Evolutionary conservation across 164 flowering plant species (phyloP).

Genomic region (Kalanchoe fedtschenkoi): DNA sequence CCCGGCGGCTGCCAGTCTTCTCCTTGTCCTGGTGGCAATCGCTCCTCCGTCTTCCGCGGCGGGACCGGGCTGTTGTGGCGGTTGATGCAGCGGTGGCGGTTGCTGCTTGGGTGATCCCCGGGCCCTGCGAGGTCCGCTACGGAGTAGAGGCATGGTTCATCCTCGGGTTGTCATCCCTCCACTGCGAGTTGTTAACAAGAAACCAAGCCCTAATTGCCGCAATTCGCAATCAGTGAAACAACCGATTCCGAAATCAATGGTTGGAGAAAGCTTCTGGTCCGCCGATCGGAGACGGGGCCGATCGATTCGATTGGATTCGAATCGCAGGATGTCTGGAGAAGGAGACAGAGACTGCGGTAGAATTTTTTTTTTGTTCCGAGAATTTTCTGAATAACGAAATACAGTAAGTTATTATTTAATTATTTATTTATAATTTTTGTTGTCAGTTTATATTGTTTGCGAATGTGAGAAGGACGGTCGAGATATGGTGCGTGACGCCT

Average conservation of each 20-base stretch:
- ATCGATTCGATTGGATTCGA: no score
- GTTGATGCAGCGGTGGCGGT: conserved; percentile 7
- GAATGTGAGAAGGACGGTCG: no score
- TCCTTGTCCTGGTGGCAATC: conserved; percentile 36
- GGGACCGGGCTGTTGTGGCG: conserved; percentile 8
- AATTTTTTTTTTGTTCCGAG: no score
- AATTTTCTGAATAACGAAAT: no score
- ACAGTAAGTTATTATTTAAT: no score
- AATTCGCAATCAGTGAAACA: background rate
- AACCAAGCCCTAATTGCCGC: background rate
- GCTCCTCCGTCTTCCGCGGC: conserved; percentile 25
- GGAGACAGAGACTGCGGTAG: no score
- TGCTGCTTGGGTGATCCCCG: conserved; percentile 17
- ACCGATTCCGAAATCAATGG: background rate
- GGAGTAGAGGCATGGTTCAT: conserved; percentile 53
- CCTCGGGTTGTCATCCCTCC: conserved; percentile 22
- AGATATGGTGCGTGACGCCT: no score
- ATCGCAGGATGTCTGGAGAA: no score
- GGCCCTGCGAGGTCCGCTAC: conserved; percentile 41
- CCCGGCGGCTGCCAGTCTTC: conserved; percentile 35
- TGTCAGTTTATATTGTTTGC: no score
- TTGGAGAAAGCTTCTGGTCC: background rate
- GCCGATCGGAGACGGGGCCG: background rate
- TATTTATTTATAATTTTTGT: no score
- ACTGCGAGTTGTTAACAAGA: background rate